These are phyloP conservation scores for Populus hybrid DNA, from an alignment of 441 rosid genomes.

Conservation along the genomic window DNA sequence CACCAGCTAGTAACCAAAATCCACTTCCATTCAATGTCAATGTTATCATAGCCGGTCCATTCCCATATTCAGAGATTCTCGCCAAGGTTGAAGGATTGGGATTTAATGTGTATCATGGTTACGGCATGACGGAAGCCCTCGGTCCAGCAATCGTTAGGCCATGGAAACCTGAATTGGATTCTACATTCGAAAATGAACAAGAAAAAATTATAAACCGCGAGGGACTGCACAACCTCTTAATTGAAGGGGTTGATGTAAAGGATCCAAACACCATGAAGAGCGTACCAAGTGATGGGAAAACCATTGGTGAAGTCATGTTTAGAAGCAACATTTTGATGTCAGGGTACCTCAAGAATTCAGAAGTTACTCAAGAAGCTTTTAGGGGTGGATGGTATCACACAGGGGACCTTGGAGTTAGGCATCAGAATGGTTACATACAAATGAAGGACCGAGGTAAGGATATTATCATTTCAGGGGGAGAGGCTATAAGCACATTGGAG, in stretches of 20 bases:
- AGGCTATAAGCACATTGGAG: conserved; percentile 43
- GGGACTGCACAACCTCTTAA: conserved; percentile 32
- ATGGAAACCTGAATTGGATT: conserved; percentile 18
- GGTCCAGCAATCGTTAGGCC: conserved; percentile 46
- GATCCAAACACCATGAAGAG: conserved; percentile 47
- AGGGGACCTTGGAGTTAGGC: conserved; percentile 47
- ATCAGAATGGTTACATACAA: conserved; percentile 38
- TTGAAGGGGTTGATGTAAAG: conserved; percentile 46
- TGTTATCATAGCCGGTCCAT: conserved; percentile 40
- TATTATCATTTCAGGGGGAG: conserved; percentile 27
- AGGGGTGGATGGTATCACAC: conserved; percentile 57
- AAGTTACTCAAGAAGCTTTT: conserved; percentile 40
- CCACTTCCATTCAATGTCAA: conserved; percentile 24
- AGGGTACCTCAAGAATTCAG: conserved; percentile 39
- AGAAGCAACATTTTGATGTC: conserved; percentile 46
- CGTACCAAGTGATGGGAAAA: conserved; percentile 42
- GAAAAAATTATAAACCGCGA: conserved; percentile 4
- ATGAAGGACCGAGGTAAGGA: conserved; percentile 53
- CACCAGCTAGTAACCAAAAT: neutral
- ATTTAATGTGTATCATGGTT: conserved; percentile 40
- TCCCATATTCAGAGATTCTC: conserved; percentile 25
- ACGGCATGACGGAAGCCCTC: conserved; percentile 61
- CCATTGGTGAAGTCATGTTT: conserved; percentile 56
- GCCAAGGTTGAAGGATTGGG: conserved; percentile 45
- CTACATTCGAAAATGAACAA: neutral